Base-by-base conservation (phyloP, 257 asterid genomes). In the Handroanthus guayacan region DNA sequence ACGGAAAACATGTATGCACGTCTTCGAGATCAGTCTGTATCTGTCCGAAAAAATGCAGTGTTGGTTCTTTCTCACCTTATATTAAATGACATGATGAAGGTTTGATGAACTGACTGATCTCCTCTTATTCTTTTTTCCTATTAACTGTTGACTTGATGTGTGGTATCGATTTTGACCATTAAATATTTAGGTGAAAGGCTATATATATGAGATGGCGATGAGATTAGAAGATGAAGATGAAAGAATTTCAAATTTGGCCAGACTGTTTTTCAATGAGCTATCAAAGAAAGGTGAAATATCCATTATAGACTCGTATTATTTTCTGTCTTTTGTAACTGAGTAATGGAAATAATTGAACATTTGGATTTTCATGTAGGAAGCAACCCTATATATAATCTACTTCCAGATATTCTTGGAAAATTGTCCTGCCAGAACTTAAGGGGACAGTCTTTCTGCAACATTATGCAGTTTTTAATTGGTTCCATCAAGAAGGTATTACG, bases 11-110 rank as follows among this genome's bases (percentile, higher is more conserved):
- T 90, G 96, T 95, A 95, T 76, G 91, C 97, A 69, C 93, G 99
- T 45, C 90, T 95, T 65, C 89, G 91, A 52, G 99, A 95, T 86
- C 88, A 86, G 57, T 88, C 99, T 58, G 87, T 77, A 60, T 80
- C 93, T 57, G 99, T 95, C 79, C 57, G 98, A 69, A 95, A 95
- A 87, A 92, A 89, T 83, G 94, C 98, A 13, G 97, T 95, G 43
- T 76, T 95, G 92, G 98, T 95, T 86, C 97, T 95, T 69, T 95
- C 99, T 75, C 99, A 95, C 80, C 99, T 95, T 77, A 95, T 95
- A 58, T 78, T 95, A 73, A 95, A 95, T 79, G 99, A 95, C 82
- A 95, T 92, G 99, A 95, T 95, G 98, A 92, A 95, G 99, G 99
- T 95, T 78, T 50, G 82, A 67, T 63, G 74, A 69, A 67, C 72